Percentiles rank a stretch among this genome's conserved stretches.
Conservation (phyloP, 2,329 filamentous ascomycete genomes). For the Bipolaris sorokiniana region DNA sequence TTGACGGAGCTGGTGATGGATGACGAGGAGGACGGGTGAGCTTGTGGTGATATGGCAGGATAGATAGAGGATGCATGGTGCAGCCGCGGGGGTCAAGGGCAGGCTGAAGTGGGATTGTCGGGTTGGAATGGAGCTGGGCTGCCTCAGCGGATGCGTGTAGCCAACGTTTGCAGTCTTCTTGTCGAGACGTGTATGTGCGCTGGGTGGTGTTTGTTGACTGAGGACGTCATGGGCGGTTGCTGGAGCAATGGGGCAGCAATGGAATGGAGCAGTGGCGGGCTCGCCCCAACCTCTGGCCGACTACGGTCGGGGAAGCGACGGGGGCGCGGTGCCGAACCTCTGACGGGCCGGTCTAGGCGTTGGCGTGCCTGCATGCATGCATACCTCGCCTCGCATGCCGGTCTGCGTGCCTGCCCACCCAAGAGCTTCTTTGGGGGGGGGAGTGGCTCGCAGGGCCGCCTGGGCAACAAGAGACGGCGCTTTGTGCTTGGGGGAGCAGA, state of each 20-base stretch:
- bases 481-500: background rate
- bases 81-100: background rate
- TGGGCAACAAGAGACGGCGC: background rate
- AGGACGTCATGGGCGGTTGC: constrained; percentile 16
- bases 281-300: background rate
- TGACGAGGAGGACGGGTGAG: constrained; percentile 55
- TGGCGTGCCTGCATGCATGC: background rate
- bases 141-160: background rate
- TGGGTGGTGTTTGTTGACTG: constrained; percentile 18
- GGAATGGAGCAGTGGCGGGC: constrained; percentile 1
- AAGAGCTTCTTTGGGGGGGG: background rate
- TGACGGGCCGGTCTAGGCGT: constrained; percentile 1
- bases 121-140: background rate
- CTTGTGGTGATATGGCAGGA: background rate
- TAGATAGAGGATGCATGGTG: background rate
- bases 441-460: background rate
- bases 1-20: constrained; percentile 76
- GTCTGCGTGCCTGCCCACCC: background rate
- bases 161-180: background rate
- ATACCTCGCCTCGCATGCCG: background rate
- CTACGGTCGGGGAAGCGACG: background rate
- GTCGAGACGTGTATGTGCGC: background rate
- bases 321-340: background rate
- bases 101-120: background rate
- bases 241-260: constrained; percentile 12